These are phyloP conservation scores for Chaetomium olivaceum DNA, from an alignment of 2,329 filamentous ascomycete genomes.

Conservation along the genomic window DNA sequence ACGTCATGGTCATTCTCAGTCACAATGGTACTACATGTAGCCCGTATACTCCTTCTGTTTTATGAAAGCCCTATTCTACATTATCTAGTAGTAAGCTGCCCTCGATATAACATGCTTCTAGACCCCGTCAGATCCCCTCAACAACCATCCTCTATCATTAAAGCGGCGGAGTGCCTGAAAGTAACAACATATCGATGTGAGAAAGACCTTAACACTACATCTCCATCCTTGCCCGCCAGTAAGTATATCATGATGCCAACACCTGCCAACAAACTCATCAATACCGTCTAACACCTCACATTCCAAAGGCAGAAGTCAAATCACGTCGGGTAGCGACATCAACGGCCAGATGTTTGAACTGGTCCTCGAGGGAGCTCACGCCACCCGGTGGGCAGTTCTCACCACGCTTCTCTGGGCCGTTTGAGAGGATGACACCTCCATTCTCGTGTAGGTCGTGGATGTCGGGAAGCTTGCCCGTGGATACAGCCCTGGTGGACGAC, in stretches of 20 bases:
- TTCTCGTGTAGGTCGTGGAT: slow-evolving; percentile 36
- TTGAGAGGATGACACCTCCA: slow-evolving; percentile 26
- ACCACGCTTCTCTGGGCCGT: slow-evolving; percentile 41
- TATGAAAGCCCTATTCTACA: slow-evolving; percentile 31
- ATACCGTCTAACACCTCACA: slow-evolving; percentile 16
- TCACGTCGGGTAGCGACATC: slow-evolving; percentile 23
- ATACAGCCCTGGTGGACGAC: slow-evolving; percentile 24
- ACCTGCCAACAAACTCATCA: slow-evolving; percentile 1
- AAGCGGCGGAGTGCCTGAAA: slow-evolving; percentile 18
- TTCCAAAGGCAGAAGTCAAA: slow-evolving; percentile 21
- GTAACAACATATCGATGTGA: slow-evolving; percentile 14
- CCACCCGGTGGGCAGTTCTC: slow-evolving; percentile 49
- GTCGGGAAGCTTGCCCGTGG: slow-evolving; percentile 31
- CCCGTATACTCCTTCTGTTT: slow-evolving; percentile 19
- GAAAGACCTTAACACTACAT: slow-evolving; percentile 20
- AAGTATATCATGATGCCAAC: slow-evolving; percentile 8
- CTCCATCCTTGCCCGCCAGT: background rate
- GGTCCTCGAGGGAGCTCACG: slow-evolving; percentile 37
- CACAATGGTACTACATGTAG: background rate
- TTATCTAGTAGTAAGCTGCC: slow-evolving; percentile 31
- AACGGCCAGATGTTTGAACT: slow-evolving; percentile 29
- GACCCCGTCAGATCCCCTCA: background rate
- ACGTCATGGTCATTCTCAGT: background rate
- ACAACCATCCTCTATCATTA: slow-evolving; percentile 20
- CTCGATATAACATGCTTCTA: slow-evolving; percentile 24